Evolutionary conservation across 2,329 filamentous ascomycete species (phyloP), one percentile per base, ranked within the genome.

Genomic region (Talaromyces sp.): DNA sequence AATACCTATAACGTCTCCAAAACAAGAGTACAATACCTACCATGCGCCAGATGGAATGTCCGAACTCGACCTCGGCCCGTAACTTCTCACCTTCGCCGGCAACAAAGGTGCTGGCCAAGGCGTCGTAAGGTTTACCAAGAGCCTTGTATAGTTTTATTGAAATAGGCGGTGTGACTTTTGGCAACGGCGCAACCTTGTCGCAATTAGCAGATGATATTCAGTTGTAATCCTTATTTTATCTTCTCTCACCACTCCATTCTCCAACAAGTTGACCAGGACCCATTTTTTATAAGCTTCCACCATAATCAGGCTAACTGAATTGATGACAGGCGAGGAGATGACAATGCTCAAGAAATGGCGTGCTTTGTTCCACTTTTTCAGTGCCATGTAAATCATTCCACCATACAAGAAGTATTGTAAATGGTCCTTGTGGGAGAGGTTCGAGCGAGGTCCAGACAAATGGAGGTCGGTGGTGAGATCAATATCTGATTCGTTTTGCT

Each of bases 211-310:
- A 62, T 63, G 52, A 63, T 64, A 46, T 27, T 32, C 17, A 60
- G 43, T 35, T 52, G 6, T 5, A n/a, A 41, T 13, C 50, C 4
- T n/a, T 32, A 24, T 54, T 54, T 21, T 46, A 21, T 19, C 46
- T 46, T 50, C 59, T 67, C 77, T 73, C 67, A 84, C 78, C 67
- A 80, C 84, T 65, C 92, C 93, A 58, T 86, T 78, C 7, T 84
- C 80, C 19, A 99, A 78, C 58, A 97, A 81, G 58, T 86, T 86
- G 10, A 92, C 82, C 17, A 99, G 78, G 9, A 96, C 72, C 89
- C 91, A 97, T 75, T 93, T 96, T 77, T 93, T 96, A 80, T 96
- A 93, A 6, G 91, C 90, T 65, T 96, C 91, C 4, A 89, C 81
- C 89, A 95, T 95, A 56, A 96, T 82, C 71, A 86, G 88, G 73